Conservation (phyloP, 176 grass and related monocot genomes). For the Aegilops tauschii region DNA sequence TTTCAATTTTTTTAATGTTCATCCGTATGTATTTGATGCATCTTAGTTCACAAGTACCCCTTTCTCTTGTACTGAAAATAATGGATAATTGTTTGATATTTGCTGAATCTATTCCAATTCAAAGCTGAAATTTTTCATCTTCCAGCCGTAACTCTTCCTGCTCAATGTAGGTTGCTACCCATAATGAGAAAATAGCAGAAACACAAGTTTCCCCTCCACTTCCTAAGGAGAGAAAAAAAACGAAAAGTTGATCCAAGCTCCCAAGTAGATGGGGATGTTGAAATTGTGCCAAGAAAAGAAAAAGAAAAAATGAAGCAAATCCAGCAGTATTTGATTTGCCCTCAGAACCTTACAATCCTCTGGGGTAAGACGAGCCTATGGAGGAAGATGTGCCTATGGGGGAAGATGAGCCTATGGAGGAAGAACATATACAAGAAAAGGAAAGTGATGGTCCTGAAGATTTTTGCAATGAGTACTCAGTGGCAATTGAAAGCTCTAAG, state of each 20-base stretch:
- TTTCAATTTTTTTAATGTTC: neutral
- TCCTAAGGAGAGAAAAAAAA: conserved; percentile 39
- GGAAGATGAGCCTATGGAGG: no score
- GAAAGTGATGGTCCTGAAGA: conserved; percentile 69
- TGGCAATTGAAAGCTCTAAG: conserved; percentile 89
- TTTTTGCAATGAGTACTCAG: conserved; percentile 80
- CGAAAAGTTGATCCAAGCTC: conserved; percentile 21
- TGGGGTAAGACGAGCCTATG: neutral
- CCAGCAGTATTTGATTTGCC: conserved; percentile 18
- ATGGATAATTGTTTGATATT: conserved; percentile 12
- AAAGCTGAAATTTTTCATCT: conserved; percentile 11
- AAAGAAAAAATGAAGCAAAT: conserved; percentile 32
- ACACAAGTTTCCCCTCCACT: conserved; percentile 33
- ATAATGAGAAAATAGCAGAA: conserved; percentile 51
- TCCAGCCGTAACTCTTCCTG: conserved; percentile 24
- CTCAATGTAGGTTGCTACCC: conserved; percentile 59
- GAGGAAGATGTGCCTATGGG: no score
- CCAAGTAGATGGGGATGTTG: conserved; percentile 20
- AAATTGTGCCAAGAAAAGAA: conserved; percentile 21
- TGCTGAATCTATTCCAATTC: neutral
- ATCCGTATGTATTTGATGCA: neutral
- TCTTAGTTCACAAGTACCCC: neutral
- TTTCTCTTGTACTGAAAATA: neutral
- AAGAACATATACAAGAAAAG: no score
- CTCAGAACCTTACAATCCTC: conserved; percentile 21